Evolutionary conservation across 345 rosid genomes (phyloP), one percentile per base, ranked within the genome.

Genomic region (Cochlearia excelsa): DNA sequence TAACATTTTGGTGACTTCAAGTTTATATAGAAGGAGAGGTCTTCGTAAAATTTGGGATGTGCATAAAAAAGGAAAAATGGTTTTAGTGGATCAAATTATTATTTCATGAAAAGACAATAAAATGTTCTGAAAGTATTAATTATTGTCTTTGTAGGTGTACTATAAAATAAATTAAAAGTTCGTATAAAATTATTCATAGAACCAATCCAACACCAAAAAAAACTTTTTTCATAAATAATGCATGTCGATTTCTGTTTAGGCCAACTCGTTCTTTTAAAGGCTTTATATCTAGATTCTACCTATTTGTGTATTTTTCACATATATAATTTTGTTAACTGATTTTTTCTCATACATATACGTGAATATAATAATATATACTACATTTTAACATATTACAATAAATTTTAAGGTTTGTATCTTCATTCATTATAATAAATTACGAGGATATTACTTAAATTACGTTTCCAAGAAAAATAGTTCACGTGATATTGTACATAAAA

Each of bases 281-380:
- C 50, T 51, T 43, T 56, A 50, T 50, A 48, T 63, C 74, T 70
- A 70, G 70, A 70, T 70, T 70, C 74, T 51, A 51, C 69, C 69
- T 64, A 57, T 69, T 5, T 33, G 23, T 16, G 23, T 16, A 16
- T 16, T 9, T 9, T 51, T 56, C 46, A 8, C 63, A 69, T 23
- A 69, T 48, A 16, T 16, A 16, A 16, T 16, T 16, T 16, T 16
- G 23, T 16, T 16, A 16, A 16, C 23, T 16, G 23, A 16, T 16
- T 16, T 16, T 16, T 16, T 16, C 23, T 16, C 23, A 27, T 33
- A 28, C 28, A 33, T 48, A 54, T 23, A 34, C 23, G 48, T 42
- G 23, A 4, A 39, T 39, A 39, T 35, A 35, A 4, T 1, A 4
- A 3, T 35, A 35, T 3, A 5, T 35, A 35, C 1, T 35, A 35